Base-by-base conservation (phyloP, 2,329 filamentous ascomycete genomes). In the Aureobasidium leucospermi region DNA sequence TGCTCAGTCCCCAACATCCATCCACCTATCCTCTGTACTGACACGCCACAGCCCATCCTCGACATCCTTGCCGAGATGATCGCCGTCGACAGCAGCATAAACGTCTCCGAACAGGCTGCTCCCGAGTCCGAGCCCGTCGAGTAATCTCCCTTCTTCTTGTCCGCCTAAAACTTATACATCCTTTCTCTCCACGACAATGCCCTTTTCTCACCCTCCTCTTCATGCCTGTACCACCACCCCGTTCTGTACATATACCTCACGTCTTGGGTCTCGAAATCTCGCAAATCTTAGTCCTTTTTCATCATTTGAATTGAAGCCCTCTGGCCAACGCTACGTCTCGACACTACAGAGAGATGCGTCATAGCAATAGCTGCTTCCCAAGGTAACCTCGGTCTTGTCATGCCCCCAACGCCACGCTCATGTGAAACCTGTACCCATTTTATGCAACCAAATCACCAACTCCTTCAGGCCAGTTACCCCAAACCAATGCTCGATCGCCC, bases 31-130 rank as follows among this genome's bases (percentile, higher is more conserved):
- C 15, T 28, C 9, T 23, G 9, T 36, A 43, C 55, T 52, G 38
- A 58, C 43, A 42, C 16, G 59, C 59, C 16, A 38, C 65, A 94
- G 88, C 86, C 92, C 63, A 89, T 97, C 68, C 86, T 99, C 68
- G 93, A 99, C 75, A 87, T 97, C 68, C 85, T 99, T 64, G 94
- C 94, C 66, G 90, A 96, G 78, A 96, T 99, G 90, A 96, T 99
- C 70, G 93, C 92, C 65, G 85, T 92, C 74, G 94, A 97, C 77
- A 84, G 87, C 64, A 85, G 72, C 68, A 78, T 78, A 71, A 68
- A 69, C 31, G 67, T 73, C 47, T 67, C 66, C 43, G 23, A 23
- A 23, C 23, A 23, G 23, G 47, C 36, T 46, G 65, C 67, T 47
- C 64, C 67, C 31, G 67, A 65, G 49, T 64, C 67, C 56, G 63